Percentiles rank a stretch among this genome's conserved stretches.
These are phyloP conservation scores for Tricholoma bakamatsutake DNA, from an alignment of 768 basidiomycete genomes.

Conservation along the genomic window DNA sequence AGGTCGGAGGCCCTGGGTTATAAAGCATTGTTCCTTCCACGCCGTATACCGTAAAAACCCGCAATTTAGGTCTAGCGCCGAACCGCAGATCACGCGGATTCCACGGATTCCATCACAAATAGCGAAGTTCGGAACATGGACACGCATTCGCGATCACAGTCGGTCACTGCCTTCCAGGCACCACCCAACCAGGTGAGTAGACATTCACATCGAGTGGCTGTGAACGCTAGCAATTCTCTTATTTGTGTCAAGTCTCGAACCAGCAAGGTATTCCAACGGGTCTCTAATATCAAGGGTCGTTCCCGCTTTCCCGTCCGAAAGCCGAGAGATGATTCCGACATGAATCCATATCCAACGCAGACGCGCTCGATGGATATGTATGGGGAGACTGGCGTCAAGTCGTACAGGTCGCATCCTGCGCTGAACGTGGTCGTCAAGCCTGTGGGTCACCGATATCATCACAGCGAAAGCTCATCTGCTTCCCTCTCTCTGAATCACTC, in stretches of 20 bases:
- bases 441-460: slow-evolving; percentile 11
- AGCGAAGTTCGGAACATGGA: not conserved
- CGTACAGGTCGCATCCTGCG: slow-evolving; percentile 42
- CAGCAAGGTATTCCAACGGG: slow-evolving; percentile 34
- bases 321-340: slow-evolving; percentile 18
- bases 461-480: slow-evolving; percentile 20
- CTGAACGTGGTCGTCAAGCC: slow-evolving; percentile 20
- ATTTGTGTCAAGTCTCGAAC: slow-evolving; percentile 19
- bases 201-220: not conserved
- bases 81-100: not conserved
- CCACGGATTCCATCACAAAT: not conserved
- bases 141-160: not conserved
- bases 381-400: slow-evolving; percentile 25
- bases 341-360: slow-evolving; percentile 21
- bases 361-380: slow-evolving; percentile 17
- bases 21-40: not conserved
- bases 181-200: slow-evolving; percentile 1
- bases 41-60: not conserved
- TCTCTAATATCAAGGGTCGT: slow-evolving; percentile 30
- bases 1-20: no score
- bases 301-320: slow-evolving; percentile 26
- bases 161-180: not conserved
- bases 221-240: not conserved
- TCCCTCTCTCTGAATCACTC: slow-evolving; percentile 6
- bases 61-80: not conserved